Evolutionary conservation across 2,329 filamentous ascomycete species (phyloP), one percentile per base, ranked within the genome.

Genomic region (Stachybotrys chlorohalonatus): DNA sequence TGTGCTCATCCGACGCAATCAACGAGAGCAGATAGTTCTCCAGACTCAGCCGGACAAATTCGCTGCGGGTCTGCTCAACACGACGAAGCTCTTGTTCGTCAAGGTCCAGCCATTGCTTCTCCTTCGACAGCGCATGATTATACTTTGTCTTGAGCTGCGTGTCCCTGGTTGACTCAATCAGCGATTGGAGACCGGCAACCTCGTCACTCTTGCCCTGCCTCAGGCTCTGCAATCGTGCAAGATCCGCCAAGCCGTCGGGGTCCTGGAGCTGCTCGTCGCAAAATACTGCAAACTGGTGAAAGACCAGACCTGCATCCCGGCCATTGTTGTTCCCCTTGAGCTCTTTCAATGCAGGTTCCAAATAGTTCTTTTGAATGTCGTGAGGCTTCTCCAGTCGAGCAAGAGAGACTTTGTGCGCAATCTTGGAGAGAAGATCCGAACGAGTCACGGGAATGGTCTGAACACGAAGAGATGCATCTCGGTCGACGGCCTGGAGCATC

Each of bases 231-330:
- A 96, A 80, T 49, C 94, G 85, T 32, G 83, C 82, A 56, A 96
- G 82, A 63, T 99, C 94, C 67, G 95, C 90, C 1, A 92, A 74
- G 39, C 86, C 84, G 62, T 95, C 90, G 1, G 87, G 82, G 64
- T 93, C 93, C 63, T 96, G 89, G 9, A 99, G 77, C 67, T 99
- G 94, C 64, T 91, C 85, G 67, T 99, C 93, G 64, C 95, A 99
- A 67, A 99, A 99, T 52, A 85, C 82, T 31, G 95, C 94, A 68
- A 97, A 97, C 63, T 95, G 90, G 66, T 96, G 91, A 64, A 91
- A 96, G 1, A 97, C 94, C 60, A 90, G 81, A 1, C 92, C 91
- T 2, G 92, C 89, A 57, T 93, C 89, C 49, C 80, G 77, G 1
- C 88, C 87, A 53, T 84, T 79, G 6, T 73, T 79, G 49, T 81